Base-by-base conservation (phyloP, 306 rosid species). In the Acacia acuminata region DNA sequence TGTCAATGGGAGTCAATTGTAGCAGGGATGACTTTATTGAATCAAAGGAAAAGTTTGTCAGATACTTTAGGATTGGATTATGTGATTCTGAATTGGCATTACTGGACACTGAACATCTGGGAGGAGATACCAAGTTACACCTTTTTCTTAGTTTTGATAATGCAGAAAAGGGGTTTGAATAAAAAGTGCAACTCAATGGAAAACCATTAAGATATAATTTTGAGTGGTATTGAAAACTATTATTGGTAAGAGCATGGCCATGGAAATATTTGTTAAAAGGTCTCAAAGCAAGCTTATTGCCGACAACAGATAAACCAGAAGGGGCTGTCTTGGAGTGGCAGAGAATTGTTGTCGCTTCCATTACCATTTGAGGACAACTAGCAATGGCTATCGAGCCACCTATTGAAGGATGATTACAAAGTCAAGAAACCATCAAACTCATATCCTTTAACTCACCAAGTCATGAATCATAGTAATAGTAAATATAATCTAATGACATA, bases 1-100 rank as follows among this genome's bases (percentile, higher is more conserved):
- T 71, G 74, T 90, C 89, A 80, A 91, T 81, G 14, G 98, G 97
- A 82, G 99, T 96, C 65, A 91, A 72, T 58, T 88, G 90, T 44
- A 78, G 82, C 85, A 90, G 80, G 51, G 79, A 77, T 77, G 75
- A 85, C 85, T 86, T 89, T 44, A 92, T 24, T 8, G 94, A 89
- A 81, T 94, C 93, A 82, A 87, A 70, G 6, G 92, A 84, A 32
- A 91, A 70, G 80, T 63, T 82, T 79, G 81, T 84, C 40, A 92
- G 78, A 84, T 84, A 79, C 58, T 80, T 85, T 40, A 83, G 84
- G 53, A 91, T 63, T 83, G 94, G 88, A 86, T 83, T 84, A 27
- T 55, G 82, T 71, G 89, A 87, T 73, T 88, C 94, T 11, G 90
- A 83, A 90, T 81, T 83, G 73, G 85, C 69, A 51, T 82, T 76